These are phyloP conservation scores for Aspergillus bertholletiae DNA, from an alignment of 495 filamentous ascomycete genomes.

Conservation along the genomic window DNA sequence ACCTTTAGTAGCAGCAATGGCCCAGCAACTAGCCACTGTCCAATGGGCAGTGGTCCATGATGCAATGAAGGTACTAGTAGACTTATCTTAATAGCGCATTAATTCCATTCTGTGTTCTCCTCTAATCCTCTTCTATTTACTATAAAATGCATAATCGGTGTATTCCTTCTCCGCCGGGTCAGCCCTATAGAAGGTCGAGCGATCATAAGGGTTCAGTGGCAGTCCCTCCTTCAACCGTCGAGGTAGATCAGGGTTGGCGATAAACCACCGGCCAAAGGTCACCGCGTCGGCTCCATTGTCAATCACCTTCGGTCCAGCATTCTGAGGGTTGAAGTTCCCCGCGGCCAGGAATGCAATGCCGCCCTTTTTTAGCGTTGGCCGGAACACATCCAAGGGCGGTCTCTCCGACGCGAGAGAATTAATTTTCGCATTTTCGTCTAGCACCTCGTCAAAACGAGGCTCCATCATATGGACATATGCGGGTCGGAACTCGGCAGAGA, in stretches of 20 bases:
- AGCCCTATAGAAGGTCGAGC: not conserved
- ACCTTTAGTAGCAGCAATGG: too few species aligned
- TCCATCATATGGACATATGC: constrained; percentile 50
- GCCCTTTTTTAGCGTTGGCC: too few species aligned
- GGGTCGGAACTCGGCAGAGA: too few species aligned
- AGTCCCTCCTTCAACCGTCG: not conserved
- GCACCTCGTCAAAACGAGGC: not conserved
- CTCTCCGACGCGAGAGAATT: not conserved
- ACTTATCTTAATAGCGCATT: too few species aligned
- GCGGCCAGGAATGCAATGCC: not conserved
- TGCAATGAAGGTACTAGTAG: too few species aligned
- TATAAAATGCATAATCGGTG: not conserved
- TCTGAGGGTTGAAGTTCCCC: not conserved
- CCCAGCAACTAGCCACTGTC: too few species aligned
- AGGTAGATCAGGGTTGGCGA: not conserved
- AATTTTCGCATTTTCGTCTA: not conserved
- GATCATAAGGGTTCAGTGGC: not conserved
- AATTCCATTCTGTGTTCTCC: too few species aligned
- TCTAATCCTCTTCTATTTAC: too few species aligned
- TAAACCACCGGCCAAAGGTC: not conserved
- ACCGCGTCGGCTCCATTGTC: not conserved
- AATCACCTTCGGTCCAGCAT: not conserved
- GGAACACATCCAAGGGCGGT: too few species aligned
- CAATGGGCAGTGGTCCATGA: too few species aligned
- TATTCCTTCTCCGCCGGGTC: not conserved